Evolutionary conservation across 2,329 filamentous ascomycete species (phyloP).

Genomic region (Sordariomycetes sp.): DNA sequence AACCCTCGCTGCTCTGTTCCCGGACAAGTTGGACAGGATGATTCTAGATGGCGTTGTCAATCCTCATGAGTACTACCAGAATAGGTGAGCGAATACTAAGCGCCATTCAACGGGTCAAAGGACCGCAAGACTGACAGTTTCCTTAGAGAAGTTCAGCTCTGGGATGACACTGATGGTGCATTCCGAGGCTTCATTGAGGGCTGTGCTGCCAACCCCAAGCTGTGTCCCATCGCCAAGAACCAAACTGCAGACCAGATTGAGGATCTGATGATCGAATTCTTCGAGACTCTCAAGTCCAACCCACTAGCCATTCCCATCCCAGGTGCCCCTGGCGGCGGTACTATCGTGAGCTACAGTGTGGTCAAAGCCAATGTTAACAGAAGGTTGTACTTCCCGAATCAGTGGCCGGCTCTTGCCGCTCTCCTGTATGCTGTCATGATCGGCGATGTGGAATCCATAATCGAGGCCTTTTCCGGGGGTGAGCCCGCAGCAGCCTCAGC

Average conservation of each 20-base stretch:
- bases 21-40: conserved; percentile 26
- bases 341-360: conserved; percentile 14
- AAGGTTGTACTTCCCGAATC: conserved; percentile 11
- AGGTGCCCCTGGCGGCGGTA: conserved; percentile 3
- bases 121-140: background rate
- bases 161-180: conserved; percentile 13
- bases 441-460: conserved; percentile 2
- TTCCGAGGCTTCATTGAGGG: conserved; percentile 16
- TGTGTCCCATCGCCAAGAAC: conserved; percentile 18
- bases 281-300: conserved; percentile 15
- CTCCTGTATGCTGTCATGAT: conserved; percentile 7
- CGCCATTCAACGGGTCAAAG: background rate
- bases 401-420: conserved; percentile 9
- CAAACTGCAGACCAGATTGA: conserved; percentile 24
- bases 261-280: conserved; percentile 15
- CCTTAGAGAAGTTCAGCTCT: conserved; percentile 13
- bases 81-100: conserved; percentile 3
- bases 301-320: conserved; percentile 12
- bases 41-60: conserved; percentile 27
- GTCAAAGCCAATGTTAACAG: conserved; percentile 10
- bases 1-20: conserved; percentile 30
- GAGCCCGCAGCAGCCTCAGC: background rate
- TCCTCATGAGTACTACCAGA: conserved; percentile 20
- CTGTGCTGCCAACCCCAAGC: conserved; percentile 14
- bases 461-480: too few species aligned